Conservation (phyloP, 352 stramenopile genomes). For the Blastocystis sp. region DNA sequence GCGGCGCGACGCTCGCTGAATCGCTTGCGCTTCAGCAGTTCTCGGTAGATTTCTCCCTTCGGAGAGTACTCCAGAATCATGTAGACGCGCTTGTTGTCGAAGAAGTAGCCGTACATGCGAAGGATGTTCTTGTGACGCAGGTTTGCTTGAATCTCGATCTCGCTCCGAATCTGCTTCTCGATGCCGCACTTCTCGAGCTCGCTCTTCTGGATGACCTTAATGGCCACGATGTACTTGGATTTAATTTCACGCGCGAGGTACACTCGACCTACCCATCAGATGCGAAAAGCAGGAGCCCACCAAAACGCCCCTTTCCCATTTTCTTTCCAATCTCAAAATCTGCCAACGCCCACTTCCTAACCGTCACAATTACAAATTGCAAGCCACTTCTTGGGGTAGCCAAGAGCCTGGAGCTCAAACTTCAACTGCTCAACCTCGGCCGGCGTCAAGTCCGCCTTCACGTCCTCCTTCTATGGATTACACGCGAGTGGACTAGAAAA, state of each 20-base stretch:
- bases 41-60: slow-evolving; percentile 96
- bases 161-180: slow-evolving; percentile 93
- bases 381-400: slow-evolving; percentile 62
- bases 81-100: slow-evolving; percentile 95
- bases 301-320: slow-evolving; percentile 95
- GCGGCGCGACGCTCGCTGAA: slow-evolving; percentile 89
- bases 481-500: too few relatives aligned
- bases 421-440: slow-evolving; percentile 46
- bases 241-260: slow-evolving; percentile 95
- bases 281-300: slow-evolving; percentile 72
- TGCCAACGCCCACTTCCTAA: slow-evolving; percentile 36
- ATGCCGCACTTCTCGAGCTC: slow-evolving; percentile 93
- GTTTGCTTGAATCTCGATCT: slow-evolving; percentile 99
- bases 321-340: slow-evolving; percentile 99
- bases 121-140: slow-evolving; percentile 93
- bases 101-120: slow-evolving; percentile 96
- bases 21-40: slow-evolving; percentile 82
- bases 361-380: neutral
- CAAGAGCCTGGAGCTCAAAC: slow-evolving; percentile 17
- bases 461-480: neutral
- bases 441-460: neutral
- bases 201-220: slow-evolving; percentile 96
- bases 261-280: slow-evolving; percentile 75
- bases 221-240: slow-evolving; percentile 95
- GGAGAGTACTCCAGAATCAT: slow-evolving; percentile 98